Conservation (phyloP, 129 eudicot genomes). For the carrot (Daucus carota) region DH1_v3.0 NC_030381.2:49264001-49264500, state of each 20-base stretch:
- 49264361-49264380: constrained; percentile 84
- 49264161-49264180: constrained; percentile 51
- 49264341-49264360: constrained; percentile 67
- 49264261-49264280: constrained; percentile 41
- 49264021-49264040: constrained; percentile 10
- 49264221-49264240: constrained; percentile 22
- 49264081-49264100: constrained; percentile 44
- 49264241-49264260: constrained; percentile 39
- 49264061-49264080: constrained; percentile 43
- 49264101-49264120: constrained; percentile 41
- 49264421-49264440: constrained; percentile 96
- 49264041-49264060: constrained; percentile 40
- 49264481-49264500: constrained; percentile 82
- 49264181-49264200: constrained; percentile 44
- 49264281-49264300: constrained; percentile 88
- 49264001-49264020: too few species aligned
- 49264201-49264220: constrained; percentile 37
- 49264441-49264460: constrained; percentile 81
- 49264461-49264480: constrained; percentile 88
- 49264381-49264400: constrained; percentile 75
- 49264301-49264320: constrained; percentile 96
- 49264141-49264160: constrained; percentile 30
- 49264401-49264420: constrained; percentile 77
- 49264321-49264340: constrained; percentile 96
- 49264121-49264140: constrained; percentile 31